Conservation (phyloP, 805 yeast genomes). For the Starmerella lactis-condensi region DNA sequence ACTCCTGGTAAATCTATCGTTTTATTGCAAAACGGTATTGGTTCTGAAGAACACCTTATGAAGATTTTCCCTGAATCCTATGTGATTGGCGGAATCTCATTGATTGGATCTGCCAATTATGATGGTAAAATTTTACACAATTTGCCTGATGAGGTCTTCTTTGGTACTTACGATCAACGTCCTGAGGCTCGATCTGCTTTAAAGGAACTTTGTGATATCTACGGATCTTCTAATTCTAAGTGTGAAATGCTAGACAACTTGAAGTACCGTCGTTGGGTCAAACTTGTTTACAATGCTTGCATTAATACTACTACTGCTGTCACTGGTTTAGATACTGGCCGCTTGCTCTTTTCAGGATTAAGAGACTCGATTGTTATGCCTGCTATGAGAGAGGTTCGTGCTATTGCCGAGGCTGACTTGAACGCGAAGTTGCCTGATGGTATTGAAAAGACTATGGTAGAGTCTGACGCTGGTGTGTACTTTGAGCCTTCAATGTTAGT, state of each 20-base stretch:
- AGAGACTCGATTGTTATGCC: slow-evolving; percentile 30
- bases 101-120: slow-evolving; percentile 40
- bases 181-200: slow-evolving; percentile 22
- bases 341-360: slow-evolving; percentile 31
- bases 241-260: slow-evolving; percentile 29
- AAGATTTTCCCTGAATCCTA: slow-evolving; percentile 33
- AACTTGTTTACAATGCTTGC: slow-evolving; percentile 51
- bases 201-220: slow-evolving; percentile 30
- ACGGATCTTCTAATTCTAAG: slow-evolving; percentile 28
- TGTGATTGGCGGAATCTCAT: slow-evolving; percentile 43
- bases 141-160: slow-evolving; percentile 32
- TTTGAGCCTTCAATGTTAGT: slow-evolving; percentile 60
- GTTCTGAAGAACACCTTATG: slow-evolving; percentile 38
- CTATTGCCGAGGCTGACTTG: slow-evolving; percentile 45
- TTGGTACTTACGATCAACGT: slow-evolving; percentile 35
- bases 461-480: slow-evolving; percentile 39
- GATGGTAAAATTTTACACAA: slow-evolving; percentile 34
- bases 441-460: slow-evolving; percentile 33
- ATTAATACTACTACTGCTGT: slow-evolving; percentile 45
- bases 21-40: slow-evolving; percentile 50
- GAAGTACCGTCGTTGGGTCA: slow-evolving; percentile 40
- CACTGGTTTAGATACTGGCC: slow-evolving; percentile 41
- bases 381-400: slow-evolving; percentile 48
- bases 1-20: slow-evolving; percentile 33
- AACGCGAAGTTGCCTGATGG: slow-evolving; percentile 37